phyloP scores from a whole-genome alignment of 768 basidiomycete genomes.

The Suillus bovinus region DNA sequence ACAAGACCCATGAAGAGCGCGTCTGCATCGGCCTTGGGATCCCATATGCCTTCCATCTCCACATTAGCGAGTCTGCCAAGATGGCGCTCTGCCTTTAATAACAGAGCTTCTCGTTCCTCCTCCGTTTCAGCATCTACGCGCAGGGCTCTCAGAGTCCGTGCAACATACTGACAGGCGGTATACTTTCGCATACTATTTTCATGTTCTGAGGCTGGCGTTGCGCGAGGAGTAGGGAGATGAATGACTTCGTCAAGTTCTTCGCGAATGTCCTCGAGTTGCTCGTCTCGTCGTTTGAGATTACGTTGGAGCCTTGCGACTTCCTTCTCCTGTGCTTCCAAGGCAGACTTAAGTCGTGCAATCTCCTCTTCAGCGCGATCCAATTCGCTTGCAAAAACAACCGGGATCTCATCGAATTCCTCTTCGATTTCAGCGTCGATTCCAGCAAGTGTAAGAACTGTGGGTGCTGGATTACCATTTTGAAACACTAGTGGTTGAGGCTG shows the following conservation, averaged over 20 bases:
- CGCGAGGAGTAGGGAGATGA: constrained; percentile 1
- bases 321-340: constrained; percentile 9
- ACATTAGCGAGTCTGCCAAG: constrained; percentile 10
- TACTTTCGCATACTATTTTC: constrained; percentile 12
- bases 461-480: background rate
- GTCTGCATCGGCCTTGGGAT: constrained; percentile 6
- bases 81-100: constrained; percentile 11
- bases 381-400: constrained; percentile 5
- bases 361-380: constrained; percentile 3
- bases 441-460: background rate
- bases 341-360: background rate
- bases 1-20: constrained; percentile 3
- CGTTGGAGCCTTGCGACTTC: constrained; percentile 9
- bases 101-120: constrained; percentile 6
- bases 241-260: constrained; percentile 6
- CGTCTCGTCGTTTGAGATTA: constrained; percentile 7
- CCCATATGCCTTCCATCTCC: constrained; percentile 16
- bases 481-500: background rate
- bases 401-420: constrained; percentile 4
- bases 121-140: background rate
- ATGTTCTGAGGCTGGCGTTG: background rate
- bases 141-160: constrained; percentile 8
- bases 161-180: constrained; percentile 11
- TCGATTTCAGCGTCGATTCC: background rate
- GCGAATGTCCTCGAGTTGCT: constrained; percentile 2